Evolutionary conservation across 768 basidiomycete species (phyloP).

Genomic region (Cystofilobasidium macerans): DNA sequence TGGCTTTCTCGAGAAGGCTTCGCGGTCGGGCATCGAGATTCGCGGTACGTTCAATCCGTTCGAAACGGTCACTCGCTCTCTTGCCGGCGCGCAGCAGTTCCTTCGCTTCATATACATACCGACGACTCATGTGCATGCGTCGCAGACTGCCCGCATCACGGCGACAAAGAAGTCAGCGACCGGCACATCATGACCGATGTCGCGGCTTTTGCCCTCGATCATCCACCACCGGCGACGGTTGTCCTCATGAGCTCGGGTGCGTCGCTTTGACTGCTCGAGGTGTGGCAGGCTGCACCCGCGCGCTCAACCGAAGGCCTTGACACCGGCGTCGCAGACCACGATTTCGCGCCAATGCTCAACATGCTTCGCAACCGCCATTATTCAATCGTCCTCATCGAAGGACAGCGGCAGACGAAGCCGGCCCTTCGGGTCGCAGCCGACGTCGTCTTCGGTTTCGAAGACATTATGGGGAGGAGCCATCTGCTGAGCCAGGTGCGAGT

Average conservation of each 20-base stretch:
- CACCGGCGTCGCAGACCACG: neutral
- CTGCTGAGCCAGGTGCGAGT: neutral
- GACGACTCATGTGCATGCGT: neutral
- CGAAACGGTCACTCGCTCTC: no score
- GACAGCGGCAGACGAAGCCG: neutral
- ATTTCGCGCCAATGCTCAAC: neutral
- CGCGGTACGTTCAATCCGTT: neutral
- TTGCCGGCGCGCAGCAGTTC: neutral
- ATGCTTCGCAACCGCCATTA: neutral
- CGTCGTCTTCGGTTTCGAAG: neutral
- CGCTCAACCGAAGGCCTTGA: neutral
- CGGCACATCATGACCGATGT: constrained; percentile 18
- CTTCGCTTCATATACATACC: neutral
- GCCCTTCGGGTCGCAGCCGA: neutral
- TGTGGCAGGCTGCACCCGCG: neutral
- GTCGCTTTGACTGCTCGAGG: neutral
- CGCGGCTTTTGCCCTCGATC: constrained; percentile 5
- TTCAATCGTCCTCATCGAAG: neutral
- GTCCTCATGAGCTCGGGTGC: constrained; percentile 11
- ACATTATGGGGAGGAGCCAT: neutral
- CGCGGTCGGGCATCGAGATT: neutral
- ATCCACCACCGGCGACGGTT: constrained; percentile 10
- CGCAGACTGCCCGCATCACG: neutral
- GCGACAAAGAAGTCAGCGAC: constrained; percentile 9
- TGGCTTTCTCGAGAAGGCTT: neutral